Evolutionary conservation across 2,329 filamentous ascomycete genomes (phyloP), one percentile per base, ranked within the genome.

Genomic region (Trichoderma atrobrunneum): DNA sequence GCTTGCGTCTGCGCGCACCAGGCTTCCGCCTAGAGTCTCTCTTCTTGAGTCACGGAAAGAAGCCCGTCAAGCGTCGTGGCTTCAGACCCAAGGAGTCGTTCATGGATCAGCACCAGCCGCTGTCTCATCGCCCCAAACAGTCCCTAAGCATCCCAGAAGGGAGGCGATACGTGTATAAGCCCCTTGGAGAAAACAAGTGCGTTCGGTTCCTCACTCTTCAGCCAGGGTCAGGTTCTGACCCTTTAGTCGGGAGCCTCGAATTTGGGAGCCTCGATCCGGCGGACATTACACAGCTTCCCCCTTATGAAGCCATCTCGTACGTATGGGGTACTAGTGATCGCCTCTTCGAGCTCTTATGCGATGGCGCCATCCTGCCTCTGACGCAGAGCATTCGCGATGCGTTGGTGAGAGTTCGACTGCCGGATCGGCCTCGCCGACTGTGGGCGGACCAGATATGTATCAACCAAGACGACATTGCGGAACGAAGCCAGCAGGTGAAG

Each of bases 401-500:
- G 26, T 75, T 82, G 28, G 72, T 65, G 18, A 77, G 80, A 3
- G 68, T 81, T 72, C 75, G 80, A 60, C 74, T 75, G 51, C 57
- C 75, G 21, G 75, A 60, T 28, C 43, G 30, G 51, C 24, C 71
- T 6, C 77, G 80, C 3, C 74, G 80, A 34, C 75, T 83, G 7
- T 83, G 82, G 82, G 79, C 82, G 3, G 82, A 83, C 48, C 81
- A 83, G 74, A 75, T 83, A 56, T 84, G 82, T 74, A 82, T 84
- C 70, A 82, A 84, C 70, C 82, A 83, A 72, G 76, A 77, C 3
- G 79, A 83, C 59, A 74, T 79, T 18, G 73, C 71, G 3, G 82
- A 83, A 73, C 78, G 81, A 54, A 79, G 78, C 63, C 75, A 75
- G 7, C 81, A 84, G 76, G 81, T 84, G n/a, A 75, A 75, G 36